Evolutionary conservation across 2,329 filamentous ascomycete species (phyloP).

Genomic region (Exophiala lecanii-corni): DNA sequence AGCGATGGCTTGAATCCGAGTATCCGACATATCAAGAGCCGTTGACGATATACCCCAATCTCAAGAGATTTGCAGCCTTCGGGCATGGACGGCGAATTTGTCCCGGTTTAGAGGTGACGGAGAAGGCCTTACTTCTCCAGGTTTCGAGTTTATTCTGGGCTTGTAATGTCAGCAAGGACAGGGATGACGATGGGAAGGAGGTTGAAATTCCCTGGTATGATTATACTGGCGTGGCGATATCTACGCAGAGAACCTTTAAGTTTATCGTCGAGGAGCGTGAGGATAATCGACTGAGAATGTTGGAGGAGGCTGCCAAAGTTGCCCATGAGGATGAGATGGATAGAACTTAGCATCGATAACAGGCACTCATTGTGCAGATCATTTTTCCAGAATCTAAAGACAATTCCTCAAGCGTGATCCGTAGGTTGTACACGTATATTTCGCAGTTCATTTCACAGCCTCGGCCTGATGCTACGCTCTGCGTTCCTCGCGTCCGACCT

Average conservation of each 20-base stretch:
- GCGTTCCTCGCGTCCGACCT: constrained; percentile 49
- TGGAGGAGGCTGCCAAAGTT: constrained; percentile 8
- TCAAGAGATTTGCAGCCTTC: constrained; percentile 22
- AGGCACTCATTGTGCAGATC: too few species aligned
- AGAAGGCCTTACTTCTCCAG: constrained; percentile 45
- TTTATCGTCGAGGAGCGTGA: constrained; percentile 10
- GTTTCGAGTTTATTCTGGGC: constrained; percentile 54
- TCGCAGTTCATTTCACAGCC: constrained; percentile 45
- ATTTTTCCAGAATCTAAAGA: too few species aligned
- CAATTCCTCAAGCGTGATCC: too few species aligned
- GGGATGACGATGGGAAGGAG: constrained; percentile 8
- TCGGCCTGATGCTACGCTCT: constrained; percentile 60
- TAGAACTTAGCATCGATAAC: background rate
- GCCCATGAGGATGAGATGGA: constrained; percentile 3
- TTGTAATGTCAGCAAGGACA: constrained; percentile 39
- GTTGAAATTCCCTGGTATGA: constrained; percentile 17
- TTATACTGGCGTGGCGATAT: constrained; percentile 15
- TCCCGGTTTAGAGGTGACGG: constrained; percentile 23
- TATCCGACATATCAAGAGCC: constrained; percentile 27
- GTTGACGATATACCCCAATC: constrained; percentile 23
- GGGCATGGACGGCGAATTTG: constrained; percentile 26
- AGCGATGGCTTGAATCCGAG: constrained; percentile 24
- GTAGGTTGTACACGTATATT: too few species aligned
- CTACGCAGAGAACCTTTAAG: constrained; percentile 8
- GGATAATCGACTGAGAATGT: constrained; percentile 8